These are phyloP conservation scores for Lentinula edodes DNA, from an alignment of 768 basidiomycete species.

Conservation along the genomic window DNA sequence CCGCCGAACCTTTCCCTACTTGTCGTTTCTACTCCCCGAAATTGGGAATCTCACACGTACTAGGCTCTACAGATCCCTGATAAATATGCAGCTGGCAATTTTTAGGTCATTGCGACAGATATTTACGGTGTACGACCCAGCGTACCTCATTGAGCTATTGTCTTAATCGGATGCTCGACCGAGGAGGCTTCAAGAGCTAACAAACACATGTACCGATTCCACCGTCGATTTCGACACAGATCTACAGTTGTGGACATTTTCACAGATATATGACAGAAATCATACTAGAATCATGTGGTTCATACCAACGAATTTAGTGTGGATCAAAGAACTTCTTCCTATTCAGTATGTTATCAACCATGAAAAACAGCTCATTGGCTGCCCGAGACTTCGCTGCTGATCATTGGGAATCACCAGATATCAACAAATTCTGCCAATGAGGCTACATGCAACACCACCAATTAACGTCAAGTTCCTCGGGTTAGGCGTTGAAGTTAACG, in stretches of 20 bases:
- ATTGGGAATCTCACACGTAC: no score
- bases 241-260: not conserved
- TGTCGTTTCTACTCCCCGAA: not conserved
- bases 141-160: not conserved
- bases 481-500: no score
- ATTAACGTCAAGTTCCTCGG: no score
- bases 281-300: not conserved
- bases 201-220: not conserved
- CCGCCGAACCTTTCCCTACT: not conserved
- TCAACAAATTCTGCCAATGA: no score
- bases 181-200: no score
- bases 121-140: no score
- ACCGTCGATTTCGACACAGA: not conserved
- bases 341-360: not conserved
- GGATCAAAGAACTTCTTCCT: not conserved
- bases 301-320: not conserved
- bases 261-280: not conserved
- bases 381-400: no score
- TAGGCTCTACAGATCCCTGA: no score
- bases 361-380: not conserved
- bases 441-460: no score
- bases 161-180: not conserved
- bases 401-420: no score
- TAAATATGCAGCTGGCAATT: no score
- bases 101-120: no score